Conservation (phyloP, 805 yeast genomes). For the Candida alai region DNA sequence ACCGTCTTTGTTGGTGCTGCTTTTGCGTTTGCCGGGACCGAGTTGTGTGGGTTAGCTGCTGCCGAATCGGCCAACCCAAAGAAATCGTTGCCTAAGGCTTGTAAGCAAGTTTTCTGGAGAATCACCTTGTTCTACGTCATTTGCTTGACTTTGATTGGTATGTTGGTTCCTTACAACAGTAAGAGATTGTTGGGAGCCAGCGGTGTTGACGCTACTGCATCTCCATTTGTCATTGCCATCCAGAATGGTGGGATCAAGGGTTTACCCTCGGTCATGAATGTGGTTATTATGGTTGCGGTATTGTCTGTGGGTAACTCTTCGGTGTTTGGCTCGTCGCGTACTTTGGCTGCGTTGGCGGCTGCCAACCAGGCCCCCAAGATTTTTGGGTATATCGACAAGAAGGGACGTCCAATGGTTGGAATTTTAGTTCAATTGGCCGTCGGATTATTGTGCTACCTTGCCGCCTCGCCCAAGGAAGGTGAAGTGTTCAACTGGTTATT, state of each 20-base stretch:
- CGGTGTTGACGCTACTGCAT: slow-evolving; percentile 56
- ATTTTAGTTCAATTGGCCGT: slow-evolving; percentile 47
- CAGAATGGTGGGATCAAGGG: slow-evolving; percentile 59
- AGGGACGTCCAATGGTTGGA: slow-evolving; percentile 65
- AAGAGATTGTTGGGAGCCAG: slow-evolving; percentile 33
- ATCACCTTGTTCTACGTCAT: slow-evolving; percentile 34
- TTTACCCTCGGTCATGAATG: slow-evolving; percentile 63
- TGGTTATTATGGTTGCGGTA: slow-evolving; percentile 62
- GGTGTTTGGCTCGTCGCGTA: slow-evolving; percentile 66
- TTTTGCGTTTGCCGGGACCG: slow-evolving; percentile 35
- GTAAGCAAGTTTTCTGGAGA: slow-evolving; percentile 37
- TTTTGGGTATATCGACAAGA: slow-evolving; percentile 58
- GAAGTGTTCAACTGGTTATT: slow-evolving; percentile 62
- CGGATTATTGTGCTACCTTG: slow-evolving; percentile 63
- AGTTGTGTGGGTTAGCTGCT: slow-evolving; percentile 35
- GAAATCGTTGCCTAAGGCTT: slow-evolving; percentile 30
- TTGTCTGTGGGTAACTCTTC: slow-evolving; percentile 73
- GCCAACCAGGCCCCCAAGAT: slow-evolving; percentile 59
- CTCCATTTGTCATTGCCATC: slow-evolving; percentile 80
- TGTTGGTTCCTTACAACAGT: slow-evolving; percentile 23
- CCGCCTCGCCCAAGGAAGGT: slow-evolving; percentile 50
- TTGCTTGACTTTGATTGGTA: slow-evolving; percentile 22
- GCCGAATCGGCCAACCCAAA: slow-evolving; percentile 35
- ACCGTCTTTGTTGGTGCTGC: slow-evolving; percentile 38
- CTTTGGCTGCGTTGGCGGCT: slow-evolving; percentile 58